These are phyloP conservation scores for Penicillium freii DNA, from an alignment of 2,329 filamentous ascomycete species.

Conservation along the genomic window DNA sequence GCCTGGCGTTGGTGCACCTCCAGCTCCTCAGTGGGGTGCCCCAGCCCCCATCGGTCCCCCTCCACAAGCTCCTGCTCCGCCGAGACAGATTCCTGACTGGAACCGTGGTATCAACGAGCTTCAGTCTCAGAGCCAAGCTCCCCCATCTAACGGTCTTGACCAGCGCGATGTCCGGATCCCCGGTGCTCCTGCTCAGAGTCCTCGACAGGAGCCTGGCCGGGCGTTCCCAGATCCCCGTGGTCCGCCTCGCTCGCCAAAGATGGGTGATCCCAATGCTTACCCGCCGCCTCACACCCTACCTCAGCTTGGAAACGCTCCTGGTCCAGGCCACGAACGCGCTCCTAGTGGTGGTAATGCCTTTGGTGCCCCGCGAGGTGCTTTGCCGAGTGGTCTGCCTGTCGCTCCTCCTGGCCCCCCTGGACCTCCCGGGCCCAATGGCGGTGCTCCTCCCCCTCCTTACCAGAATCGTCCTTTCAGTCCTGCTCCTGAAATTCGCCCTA, in stretches of 20 bases:
- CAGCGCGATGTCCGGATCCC: constrained; percentile 70
- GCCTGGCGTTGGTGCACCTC: constrained; percentile 75
- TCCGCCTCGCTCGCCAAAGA: constrained; percentile 60
- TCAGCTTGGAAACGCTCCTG: constrained; percentile 50
- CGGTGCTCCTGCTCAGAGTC: constrained; percentile 70
- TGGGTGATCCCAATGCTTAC: constrained; percentile 54
- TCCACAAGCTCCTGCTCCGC: constrained; percentile 62
- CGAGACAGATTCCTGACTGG: constrained; percentile 61
- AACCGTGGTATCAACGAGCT: constrained; percentile 73
- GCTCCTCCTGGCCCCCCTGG: constrained; percentile 50
- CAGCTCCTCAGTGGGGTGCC: constrained; percentile 84
- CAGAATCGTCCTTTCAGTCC: constrained; percentile 68
- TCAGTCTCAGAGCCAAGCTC: constrained; percentile 54
- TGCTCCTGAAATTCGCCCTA: constrained; percentile 75
- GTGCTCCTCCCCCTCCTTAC: constrained; percentile 68
- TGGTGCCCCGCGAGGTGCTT: constrained; percentile 41
- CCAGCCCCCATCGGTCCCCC: constrained; percentile 55
- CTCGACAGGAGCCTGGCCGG: constrained; percentile 69
- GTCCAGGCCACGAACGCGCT: constrained; percentile 42
- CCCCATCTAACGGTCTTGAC: constrained; percentile 75
- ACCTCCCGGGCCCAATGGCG: constrained; percentile 48
- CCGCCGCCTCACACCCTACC: constrained; percentile 50
- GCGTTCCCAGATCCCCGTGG: constrained; percentile 65
- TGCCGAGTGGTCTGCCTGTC: constrained; percentile 48
- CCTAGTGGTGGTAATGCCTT: constrained; percentile 32